A percentile compares a stretch with the other conserved stretches of the same genome.
These are phyloP conservation scores for Ajuga reptans DNA, from an alignment of 305 asterid genomes.

Conservation along the genomic window DNA sequence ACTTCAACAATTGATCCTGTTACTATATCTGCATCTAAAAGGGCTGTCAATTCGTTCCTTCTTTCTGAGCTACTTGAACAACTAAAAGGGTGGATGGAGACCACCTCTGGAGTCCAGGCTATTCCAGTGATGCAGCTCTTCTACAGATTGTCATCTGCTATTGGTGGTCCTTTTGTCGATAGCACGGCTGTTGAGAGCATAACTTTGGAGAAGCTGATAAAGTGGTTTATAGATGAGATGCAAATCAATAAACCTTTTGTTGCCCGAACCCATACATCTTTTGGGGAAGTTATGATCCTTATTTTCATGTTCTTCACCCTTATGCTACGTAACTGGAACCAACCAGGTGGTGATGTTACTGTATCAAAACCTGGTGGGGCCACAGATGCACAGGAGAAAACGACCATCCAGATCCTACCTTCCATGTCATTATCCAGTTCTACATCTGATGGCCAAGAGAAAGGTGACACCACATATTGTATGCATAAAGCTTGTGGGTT, in stretches of 20 bases:
- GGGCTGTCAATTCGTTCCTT: conserved; percentile 87
- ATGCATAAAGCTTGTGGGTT: conserved; percentile 66
- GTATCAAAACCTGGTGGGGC: conserved; percentile 53
- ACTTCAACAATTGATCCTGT: conserved; percentile 77
- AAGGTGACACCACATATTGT: conserved; percentile 52
- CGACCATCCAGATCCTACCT: conserved; percentile 38
- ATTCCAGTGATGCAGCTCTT: conserved; percentile 96
- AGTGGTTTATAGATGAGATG: conserved; percentile 89
- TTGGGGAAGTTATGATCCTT: conserved; percentile 85
- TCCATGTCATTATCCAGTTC: conserved; percentile 44
- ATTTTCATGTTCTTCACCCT: conserved; percentile 91
- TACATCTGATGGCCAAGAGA: conserved; percentile 56
- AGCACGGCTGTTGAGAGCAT: conserved; percentile 57
- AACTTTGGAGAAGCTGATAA: conserved; percentile 79
- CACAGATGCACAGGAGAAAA: conserved; percentile 61
- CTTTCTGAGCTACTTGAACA: conserved; percentile 95
- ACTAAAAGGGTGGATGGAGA: conserved; percentile 91
- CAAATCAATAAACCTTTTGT: conserved; percentile 55
- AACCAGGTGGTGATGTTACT: conserved; percentile 70
- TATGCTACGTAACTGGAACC: conserved; percentile 99
- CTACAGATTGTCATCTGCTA: conserved; percentile 85
- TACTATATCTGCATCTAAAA: conserved; percentile 89
- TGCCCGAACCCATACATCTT: conserved; percentile 65
- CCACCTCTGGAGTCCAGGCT: conserved; percentile 79
- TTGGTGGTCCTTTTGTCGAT: conserved; percentile 89